These are phyloP conservation scores for Boletellus sp. DNA, from an alignment of 1,284 basidiomycete genomes.

Conservation along the genomic window DNA sequence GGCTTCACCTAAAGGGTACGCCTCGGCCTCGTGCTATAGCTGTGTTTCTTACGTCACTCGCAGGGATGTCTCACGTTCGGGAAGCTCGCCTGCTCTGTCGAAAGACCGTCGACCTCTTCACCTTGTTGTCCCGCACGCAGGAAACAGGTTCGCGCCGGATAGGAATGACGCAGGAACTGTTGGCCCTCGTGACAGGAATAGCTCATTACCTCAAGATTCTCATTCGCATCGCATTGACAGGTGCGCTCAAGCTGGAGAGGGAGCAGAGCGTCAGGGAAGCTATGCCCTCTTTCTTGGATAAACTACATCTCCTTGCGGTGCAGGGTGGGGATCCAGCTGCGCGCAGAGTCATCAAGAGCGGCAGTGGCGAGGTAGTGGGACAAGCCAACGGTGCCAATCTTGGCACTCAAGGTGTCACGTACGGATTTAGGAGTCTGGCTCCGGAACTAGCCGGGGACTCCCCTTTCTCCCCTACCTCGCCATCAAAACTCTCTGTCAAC, in stretches of 20 bases:
- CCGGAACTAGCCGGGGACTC: constrained; percentile 87
- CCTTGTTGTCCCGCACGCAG: constrained; percentile 93
- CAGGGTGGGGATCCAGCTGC: constrained; percentile 83
- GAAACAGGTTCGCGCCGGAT: constrained; percentile 85
- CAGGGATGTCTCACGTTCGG: constrained; percentile 96
- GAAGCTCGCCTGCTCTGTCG: constrained; percentile 98
- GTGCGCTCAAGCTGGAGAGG: constrained; percentile 91
- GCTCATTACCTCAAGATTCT: constrained; percentile 99
- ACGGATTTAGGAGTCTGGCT: constrained; percentile 86
- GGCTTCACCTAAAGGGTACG: constrained; percentile 80
- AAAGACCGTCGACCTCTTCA: constrained; percentile 98
- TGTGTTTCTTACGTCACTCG: constrained; percentile 15
- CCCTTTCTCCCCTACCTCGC: constrained; percentile 54
- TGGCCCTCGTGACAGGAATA: constrained; percentile 96
- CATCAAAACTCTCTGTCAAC: constrained; percentile 49
- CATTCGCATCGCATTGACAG: constrained; percentile 95
- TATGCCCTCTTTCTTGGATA: constrained; percentile 87
- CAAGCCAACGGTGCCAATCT: constrained; percentile 47
- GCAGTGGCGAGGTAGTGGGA: constrained; percentile 58
- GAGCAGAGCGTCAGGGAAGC: constrained; percentile 82
- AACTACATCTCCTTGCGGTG: constrained; percentile 86
- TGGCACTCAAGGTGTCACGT: constrained; percentile 78
- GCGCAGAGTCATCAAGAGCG: constrained; percentile 61
- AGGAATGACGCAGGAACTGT: constrained; percentile 95
- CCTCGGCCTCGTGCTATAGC: constrained; percentile 13